Base-by-base conservation (phyloP, 2,329 filamentous ascomycete species). In the Acrocalymma vagum region DNA sequence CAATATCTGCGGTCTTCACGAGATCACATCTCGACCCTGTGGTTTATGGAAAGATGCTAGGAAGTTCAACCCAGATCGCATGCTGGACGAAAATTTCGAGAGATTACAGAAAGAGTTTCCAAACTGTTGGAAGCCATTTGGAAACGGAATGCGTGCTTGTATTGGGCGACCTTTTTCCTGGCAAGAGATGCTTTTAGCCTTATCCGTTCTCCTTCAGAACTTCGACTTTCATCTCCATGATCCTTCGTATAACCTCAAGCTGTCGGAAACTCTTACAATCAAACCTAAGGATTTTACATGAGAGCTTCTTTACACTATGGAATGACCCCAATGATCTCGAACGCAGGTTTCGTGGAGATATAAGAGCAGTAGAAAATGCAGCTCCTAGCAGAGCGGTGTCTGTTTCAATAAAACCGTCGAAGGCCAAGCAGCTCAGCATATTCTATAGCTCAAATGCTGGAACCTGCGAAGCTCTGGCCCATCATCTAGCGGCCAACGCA, bases 221-320 rank as follows among this genome's bases (percentile, higher is more conserved):
- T 73, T 73, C 43, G 54, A 69, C 25, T 54, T 73, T 27, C 40
- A 50, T 5, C 32, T 67, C 45, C 65, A 62, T 2, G 65, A 72
- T 42, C 67, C 70, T 0, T 53, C 49, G 2, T 74, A 74, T 42
- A 42, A 62, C n/a, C 51, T 73, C 14, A 49, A 62, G 32, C 48
- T 71, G 38, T 68, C 69, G 33, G 49, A 62, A 9, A 68, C 63
- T 1, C 43, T 74, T 32, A 73, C 69, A 0, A 65, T 73, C 44
- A 73, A 73, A 43, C 70, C 71, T 4, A 42, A 62, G 17, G 54
- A 22, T 64, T 70, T 43, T 47, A 42, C 23, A 64, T 69, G 53
- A 45, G 54, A n/a, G 64, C 58, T n/a, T n/a, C n/a, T n/a, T n/a
- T n/a, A n/a, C n/a, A n/a, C n/a, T n/a, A n/a, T n/a, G n/a, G n/a